Conservation (phyloP, 352 stramenopile species). For the Stramenopiles sp. region DNA sequence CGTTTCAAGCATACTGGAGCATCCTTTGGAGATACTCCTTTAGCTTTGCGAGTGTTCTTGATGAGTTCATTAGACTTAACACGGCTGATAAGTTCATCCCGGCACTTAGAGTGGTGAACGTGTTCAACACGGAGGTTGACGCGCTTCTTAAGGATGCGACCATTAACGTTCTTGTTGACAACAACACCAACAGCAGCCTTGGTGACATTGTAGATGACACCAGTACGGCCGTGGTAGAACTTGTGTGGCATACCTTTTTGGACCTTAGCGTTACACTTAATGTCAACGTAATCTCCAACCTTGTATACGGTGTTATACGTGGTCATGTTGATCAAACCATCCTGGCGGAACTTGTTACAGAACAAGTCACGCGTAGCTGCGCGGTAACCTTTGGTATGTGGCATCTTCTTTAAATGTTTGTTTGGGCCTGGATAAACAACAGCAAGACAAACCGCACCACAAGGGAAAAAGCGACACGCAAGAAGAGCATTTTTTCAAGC, state of each 20-base stretch:
- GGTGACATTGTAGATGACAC: conserved; percentile 96
- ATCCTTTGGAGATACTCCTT: conserved; percentile 19
- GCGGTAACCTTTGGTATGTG: conserved; percentile 91
- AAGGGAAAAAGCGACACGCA: too few species aligned
- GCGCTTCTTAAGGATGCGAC: conserved; percentile 97
- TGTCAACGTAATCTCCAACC: conserved; percentile 94
- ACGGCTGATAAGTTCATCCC: conserved; percentile 80
- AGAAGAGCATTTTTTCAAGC: too few species aligned
- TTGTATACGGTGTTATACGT: conserved; percentile 47
- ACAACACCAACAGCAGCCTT: conserved; percentile 86
- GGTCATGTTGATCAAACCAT: conserved; percentile 79
- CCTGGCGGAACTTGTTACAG: conserved; percentile 79
- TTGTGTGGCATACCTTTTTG: conserved; percentile 99
- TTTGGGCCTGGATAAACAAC: too few species aligned
- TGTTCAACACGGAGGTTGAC: conserved; percentile 98
- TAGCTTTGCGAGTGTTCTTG: conserved; percentile 73
- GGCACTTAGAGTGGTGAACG: conserved; percentile 87
- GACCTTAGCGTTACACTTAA: conserved; percentile 90
- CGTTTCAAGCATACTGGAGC: conserved; percentile 13
- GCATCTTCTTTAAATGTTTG: too few species aligned
- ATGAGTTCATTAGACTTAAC: conserved; percentile 89
- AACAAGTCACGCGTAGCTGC: conserved; percentile 98
- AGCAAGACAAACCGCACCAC: too few species aligned
- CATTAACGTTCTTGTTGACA: conserved; percentile 92
- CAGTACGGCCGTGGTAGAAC: conserved; percentile 96